A percentile compares a stretch with the other conserved stretches of the same genome.
These are phyloP conservation scores for Chlorella ohadii DNA, from an alignment of 139 green algal species.

Conservation along the genomic window DNA sequence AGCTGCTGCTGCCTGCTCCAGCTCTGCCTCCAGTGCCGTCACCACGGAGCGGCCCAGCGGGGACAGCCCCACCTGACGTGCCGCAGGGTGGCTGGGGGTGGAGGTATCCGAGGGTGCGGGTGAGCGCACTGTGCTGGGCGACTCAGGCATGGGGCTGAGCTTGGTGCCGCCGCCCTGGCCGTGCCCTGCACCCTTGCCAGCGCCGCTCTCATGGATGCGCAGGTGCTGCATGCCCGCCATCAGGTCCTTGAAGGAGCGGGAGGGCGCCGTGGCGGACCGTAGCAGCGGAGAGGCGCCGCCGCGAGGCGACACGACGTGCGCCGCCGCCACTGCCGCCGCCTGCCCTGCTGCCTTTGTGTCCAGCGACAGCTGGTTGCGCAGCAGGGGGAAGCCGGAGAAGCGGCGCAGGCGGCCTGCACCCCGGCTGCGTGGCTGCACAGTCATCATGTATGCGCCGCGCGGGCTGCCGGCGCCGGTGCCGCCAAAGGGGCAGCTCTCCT, in stretches of 20 bases:
- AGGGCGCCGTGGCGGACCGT: constrained; percentile 33
- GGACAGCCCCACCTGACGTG: constrained; percentile 39
- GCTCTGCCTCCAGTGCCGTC: constrained; percentile 58
- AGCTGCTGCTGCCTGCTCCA: constrained; percentile 46
- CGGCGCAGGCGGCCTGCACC: constrained; percentile 32
- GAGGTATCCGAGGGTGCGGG: constrained; percentile 4
- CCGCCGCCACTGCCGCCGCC: not conserved
- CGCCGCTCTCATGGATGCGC: constrained; percentile 12
- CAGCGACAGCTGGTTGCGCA: constrained; percentile 23
- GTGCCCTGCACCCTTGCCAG: not conserved
- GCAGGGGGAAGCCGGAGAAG: constrained; percentile 46
- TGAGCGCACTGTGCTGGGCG: constrained; percentile 16
- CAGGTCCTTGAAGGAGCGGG: constrained; percentile 33
- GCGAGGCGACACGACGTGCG: not conserved
- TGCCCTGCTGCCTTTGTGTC: not conserved
- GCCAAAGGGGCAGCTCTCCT: constrained; percentile 45
- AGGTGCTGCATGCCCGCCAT: constrained; percentile 42
- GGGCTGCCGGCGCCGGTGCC: not conserved
- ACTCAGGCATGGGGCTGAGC: constrained; percentile 31
- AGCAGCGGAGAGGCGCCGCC: constrained; percentile 22
- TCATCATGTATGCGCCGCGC: constrained; percentile 18
- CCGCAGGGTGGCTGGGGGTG: constrained; percentile 3
- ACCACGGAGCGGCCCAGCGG: constrained; percentile 64
- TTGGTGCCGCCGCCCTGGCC: not conserved
- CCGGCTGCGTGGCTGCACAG: constrained; percentile 34